phyloP scores from a whole-genome alignment of 768 basidiomycete genomes.

The Leucocoprinus sp. region DNA sequence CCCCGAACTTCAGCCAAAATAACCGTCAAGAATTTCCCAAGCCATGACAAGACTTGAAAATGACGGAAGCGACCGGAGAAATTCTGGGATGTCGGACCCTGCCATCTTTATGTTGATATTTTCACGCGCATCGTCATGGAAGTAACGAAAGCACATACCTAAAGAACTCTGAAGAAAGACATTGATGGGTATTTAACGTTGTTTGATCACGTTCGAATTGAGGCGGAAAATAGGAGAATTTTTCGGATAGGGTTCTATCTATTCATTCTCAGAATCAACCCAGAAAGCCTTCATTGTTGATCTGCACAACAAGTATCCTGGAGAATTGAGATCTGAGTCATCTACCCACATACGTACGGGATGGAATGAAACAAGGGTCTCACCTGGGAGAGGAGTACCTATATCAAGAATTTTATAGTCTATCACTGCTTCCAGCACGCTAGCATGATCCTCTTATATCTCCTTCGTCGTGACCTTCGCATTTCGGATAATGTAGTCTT shows the following conservation, averaged over 20 bases:
- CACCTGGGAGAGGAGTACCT: neutral
- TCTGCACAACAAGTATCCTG: neutral
- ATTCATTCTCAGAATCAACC: neutral
- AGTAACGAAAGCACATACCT: neutral
- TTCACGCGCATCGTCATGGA: neutral
- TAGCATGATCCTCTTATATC: neutral
- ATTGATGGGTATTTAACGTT: neutral
- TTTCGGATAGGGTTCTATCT: neutral
- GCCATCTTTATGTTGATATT: too few species aligned
- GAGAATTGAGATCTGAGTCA: neutral
- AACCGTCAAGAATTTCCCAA: neutral
- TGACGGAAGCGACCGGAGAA: neutral
- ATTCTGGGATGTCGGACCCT: too few species aligned
- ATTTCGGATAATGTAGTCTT: neutral
- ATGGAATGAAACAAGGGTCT: neutral
- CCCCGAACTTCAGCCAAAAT: constrained; percentile 2
- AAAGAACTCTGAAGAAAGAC: neutral
- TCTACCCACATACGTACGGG: neutral
- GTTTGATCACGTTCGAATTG: neutral
- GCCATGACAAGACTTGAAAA: neutral
- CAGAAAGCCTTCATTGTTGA: too few species aligned
- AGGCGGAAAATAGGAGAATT: neutral
- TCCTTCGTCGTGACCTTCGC: neutral
- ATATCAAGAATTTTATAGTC: neutral
- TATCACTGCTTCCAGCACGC: too few species aligned